These are phyloP conservation scores for Waltergamsia citrina DNA, from an alignment of 2,329 filamentous ascomycete species.

Conservation along the genomic window DNA sequence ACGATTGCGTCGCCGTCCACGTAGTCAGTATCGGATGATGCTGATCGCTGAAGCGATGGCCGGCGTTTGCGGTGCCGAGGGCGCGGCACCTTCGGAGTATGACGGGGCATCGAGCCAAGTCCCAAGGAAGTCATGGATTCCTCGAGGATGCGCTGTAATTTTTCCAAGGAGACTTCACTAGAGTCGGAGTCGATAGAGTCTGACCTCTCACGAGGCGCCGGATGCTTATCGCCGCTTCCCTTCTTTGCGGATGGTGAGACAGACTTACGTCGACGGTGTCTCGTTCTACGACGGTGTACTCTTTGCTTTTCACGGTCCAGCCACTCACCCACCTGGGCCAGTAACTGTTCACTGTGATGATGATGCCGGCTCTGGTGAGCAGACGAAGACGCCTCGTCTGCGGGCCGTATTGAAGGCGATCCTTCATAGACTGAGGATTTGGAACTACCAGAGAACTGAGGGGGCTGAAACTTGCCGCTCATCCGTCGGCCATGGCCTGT, in stretches of 20 bases:
- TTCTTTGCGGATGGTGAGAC: constrained; percentile 22
- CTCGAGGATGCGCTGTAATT: constrained; percentile 71
- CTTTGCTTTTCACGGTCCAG: constrained; percentile 67
- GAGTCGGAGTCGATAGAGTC: constrained; percentile 57
- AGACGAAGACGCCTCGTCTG: constrained; percentile 5
- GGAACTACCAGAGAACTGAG: constrained; percentile 21
- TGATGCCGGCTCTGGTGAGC: constrained; percentile 15
- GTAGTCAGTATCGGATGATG: constrained; percentile 79
- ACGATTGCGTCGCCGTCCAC: constrained; percentile 74
- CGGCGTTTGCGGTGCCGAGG: constrained; percentile 25
- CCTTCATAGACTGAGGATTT: constrained; percentile 31
- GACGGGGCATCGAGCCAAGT: constrained; percentile 30
- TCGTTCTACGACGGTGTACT: constrained; percentile 39
- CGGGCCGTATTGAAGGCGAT: constrained; percentile 15
- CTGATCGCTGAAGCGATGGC: constrained; percentile 31
- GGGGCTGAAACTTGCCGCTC: constrained; percentile 18
- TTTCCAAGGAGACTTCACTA: constrained; percentile 66
- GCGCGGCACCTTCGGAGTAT: constrained; percentile 29
- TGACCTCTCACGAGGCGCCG: constrained; percentile 14
- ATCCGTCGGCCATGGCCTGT: constrained; percentile 21
- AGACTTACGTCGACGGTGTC: constrained; percentile 30
- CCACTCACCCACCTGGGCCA: constrained; percentile 76
- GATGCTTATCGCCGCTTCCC: constrained; percentile 6
- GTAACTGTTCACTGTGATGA: constrained; percentile 44
- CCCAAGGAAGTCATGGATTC: constrained; percentile 50